Evolutionary conservation across 768 basidiomycete genomes (phyloP).

Genomic region (Chalciporus chontae): DNA sequence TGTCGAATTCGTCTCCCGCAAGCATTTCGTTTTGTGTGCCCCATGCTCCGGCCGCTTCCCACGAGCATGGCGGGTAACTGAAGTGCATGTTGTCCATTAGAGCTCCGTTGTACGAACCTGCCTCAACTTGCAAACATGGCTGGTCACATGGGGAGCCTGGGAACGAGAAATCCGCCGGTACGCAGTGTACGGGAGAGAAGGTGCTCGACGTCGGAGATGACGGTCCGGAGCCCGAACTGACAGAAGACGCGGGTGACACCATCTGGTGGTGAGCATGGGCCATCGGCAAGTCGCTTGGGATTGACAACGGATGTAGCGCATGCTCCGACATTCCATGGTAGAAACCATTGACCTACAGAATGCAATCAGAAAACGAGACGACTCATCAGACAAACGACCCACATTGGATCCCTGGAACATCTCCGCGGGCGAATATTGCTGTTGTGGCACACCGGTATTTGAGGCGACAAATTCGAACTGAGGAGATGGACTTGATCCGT

Average conservation of each 20-base stretch:
- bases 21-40: slow-evolving; percentile 37
- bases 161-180: slow-evolving; percentile 20
- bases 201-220: slow-evolving; percentile 48
- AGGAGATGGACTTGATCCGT: slow-evolving; percentile 39
- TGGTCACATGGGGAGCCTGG: slow-evolving; percentile 17
- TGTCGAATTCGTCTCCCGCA: slow-evolving; percentile 62
- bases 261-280: slow-evolving; percentile 43
- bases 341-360: slow-evolving; percentile 45
- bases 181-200: slow-evolving; percentile 40
- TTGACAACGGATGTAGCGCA: slow-evolving; percentile 42
- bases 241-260: slow-evolving; percentile 49
- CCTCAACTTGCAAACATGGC: slow-evolving; percentile 10
- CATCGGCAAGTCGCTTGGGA: slow-evolving; percentile 35
- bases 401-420: slow-evolving; percentile 38
- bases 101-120: slow-evolving; percentile 16
- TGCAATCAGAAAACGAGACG: slow-evolving; percentile 1
- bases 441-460: slow-evolving; percentile 40
- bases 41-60: slow-evolving; percentile 33
- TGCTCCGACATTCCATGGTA: slow-evolving; percentile 46
- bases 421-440: slow-evolving; percentile 32
- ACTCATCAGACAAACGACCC: slow-evolving; percentile 22
- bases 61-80: slow-evolving; percentile 31
- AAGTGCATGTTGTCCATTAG: slow-evolving; percentile 26
- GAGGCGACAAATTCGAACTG: slow-evolving; percentile 56
- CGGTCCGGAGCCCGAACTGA: slow-evolving; percentile 46